phyloP scores from a whole-genome alignment of 192 early-diverging fungal species.

The Coemansia sp. region DNA sequence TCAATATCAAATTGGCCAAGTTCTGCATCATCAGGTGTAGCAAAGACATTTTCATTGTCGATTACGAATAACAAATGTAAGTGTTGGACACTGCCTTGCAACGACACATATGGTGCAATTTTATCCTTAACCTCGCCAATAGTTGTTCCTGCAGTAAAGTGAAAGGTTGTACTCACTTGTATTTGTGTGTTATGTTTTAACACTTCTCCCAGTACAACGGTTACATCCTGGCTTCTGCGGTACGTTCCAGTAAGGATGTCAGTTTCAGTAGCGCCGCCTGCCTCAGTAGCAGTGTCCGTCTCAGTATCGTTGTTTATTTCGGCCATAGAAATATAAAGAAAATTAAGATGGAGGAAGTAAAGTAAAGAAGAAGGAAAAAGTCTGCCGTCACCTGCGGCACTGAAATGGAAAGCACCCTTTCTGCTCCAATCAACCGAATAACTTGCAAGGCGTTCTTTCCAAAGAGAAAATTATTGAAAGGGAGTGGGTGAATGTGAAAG shows the following conservation, averaged over 20 bases:
- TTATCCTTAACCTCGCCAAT: not conserved
- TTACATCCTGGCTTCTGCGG: no score
- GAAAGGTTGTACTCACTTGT: not conserved
- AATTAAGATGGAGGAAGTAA: not conserved
- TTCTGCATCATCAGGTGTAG: not conserved
- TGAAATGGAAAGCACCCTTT: no score
- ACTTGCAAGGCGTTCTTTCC: no score
- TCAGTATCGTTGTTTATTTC: no score
- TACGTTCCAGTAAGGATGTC: no score
- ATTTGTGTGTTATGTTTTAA: no score
- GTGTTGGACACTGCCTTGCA: not conserved
- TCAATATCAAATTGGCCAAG: not conserved
- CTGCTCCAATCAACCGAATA: no score
- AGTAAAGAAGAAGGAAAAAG: not conserved
- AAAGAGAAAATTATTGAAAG: not conserved
- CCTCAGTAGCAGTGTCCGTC: no score
- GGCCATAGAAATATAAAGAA: not conserved
- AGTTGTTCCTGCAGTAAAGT: not conserved
- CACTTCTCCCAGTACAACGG: no score
- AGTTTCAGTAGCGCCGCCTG: no score
- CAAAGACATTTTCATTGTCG: not conserved
- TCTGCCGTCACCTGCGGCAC: no score
- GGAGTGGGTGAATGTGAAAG: not conserved
- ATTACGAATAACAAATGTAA: not conserved
- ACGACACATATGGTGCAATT: not conserved